Evolutionary conservation across 208 protist species (phyloP).

Genomic region (Crithidia sp.): DNA sequence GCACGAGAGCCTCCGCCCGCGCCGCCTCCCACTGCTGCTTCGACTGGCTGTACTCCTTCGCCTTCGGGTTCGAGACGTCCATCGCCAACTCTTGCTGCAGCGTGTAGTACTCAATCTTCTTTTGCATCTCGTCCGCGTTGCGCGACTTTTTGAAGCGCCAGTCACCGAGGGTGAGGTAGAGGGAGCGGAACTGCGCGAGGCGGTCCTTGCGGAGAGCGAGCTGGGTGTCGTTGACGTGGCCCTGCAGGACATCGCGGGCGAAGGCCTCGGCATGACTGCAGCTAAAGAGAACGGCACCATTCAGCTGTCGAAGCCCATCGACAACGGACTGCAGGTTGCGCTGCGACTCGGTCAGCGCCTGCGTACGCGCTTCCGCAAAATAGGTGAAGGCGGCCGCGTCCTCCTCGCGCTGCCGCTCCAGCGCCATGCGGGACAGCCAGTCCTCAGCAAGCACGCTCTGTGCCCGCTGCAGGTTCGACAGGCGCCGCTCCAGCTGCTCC

Average conservation of each 20-base stretch:
- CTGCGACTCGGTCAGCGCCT: conserved; percentile 52
- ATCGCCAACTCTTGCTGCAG: conserved; percentile 89
- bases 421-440: conserved; percentile 47
- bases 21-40: conserved; percentile 72
- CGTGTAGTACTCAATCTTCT: conserved; percentile 82
- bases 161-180: conserved; percentile 90
- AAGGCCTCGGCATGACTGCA: conserved; percentile 45
- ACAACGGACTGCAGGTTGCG: conserved; percentile 39
- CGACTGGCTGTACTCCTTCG: conserved; percentile 85
- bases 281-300: conserved; percentile 38
- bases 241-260: conserved; percentile 42
- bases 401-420: conserved; percentile 58
- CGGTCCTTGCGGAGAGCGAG: conserved; percentile 66
- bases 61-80: conserved; percentile 89
- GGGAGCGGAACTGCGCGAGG: conserved; percentile 73
- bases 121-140: conserved; percentile 75
- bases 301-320: conserved; percentile 31
- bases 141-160: conserved; percentile 88
- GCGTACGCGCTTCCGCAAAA: conserved; percentile 54
- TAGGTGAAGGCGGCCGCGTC: conserved; percentile 57
- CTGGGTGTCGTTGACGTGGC: conserved; percentile 33
- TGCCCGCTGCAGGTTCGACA: conserved; percentile 55
- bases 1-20: conserved; percentile 57
- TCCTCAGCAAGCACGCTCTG: conserved; percentile 55
- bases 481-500: conserved; percentile 71